phyloP scores from a whole-genome alignment of 1,284 basidiomycete species.

The Marasmius tenuissimus region DNA sequence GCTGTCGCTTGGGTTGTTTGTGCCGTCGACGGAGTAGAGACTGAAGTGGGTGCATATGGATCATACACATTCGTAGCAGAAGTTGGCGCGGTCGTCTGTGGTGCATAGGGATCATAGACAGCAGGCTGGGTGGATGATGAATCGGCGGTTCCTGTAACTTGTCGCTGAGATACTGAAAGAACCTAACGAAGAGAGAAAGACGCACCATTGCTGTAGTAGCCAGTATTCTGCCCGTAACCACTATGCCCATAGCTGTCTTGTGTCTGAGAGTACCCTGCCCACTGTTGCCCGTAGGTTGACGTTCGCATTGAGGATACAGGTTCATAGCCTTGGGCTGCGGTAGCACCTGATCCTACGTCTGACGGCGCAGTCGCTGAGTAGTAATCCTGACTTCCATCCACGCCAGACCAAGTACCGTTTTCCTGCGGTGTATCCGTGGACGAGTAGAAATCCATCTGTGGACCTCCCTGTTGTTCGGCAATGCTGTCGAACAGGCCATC shows the following conservation, averaged over 20 bases:
- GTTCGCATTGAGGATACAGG: neutral
- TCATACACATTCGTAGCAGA: constrained; percentile 15
- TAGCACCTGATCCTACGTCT: neutral
- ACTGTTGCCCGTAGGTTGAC: neutral
- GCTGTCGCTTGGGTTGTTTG: neutral
- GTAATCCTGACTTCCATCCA: neutral
- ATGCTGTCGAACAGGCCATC: no score
- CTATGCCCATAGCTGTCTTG: neutral
- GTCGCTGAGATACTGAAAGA: neutral
- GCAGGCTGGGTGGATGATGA: neutral
- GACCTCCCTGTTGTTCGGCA: no score
- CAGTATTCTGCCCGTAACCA: neutral
- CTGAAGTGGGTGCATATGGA: constrained; percentile 22
- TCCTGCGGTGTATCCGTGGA: neutral
- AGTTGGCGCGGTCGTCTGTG: constrained; percentile 18
- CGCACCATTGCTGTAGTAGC: neutral
- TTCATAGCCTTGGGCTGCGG: neutral
- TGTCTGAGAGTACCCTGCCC: neutral
- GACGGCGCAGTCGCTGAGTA: neutral
- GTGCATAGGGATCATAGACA: constrained; percentile 31
- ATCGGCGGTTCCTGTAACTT: neutral
- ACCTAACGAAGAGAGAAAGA: neutral
- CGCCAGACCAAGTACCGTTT: neutral
- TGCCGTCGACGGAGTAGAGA: constrained; percentile 13
- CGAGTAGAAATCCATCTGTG: neutral